Evolutionary conservation across 1,139 yeast genomes (phyloP).

Genomic region (Candida glucosophila): DNA sequence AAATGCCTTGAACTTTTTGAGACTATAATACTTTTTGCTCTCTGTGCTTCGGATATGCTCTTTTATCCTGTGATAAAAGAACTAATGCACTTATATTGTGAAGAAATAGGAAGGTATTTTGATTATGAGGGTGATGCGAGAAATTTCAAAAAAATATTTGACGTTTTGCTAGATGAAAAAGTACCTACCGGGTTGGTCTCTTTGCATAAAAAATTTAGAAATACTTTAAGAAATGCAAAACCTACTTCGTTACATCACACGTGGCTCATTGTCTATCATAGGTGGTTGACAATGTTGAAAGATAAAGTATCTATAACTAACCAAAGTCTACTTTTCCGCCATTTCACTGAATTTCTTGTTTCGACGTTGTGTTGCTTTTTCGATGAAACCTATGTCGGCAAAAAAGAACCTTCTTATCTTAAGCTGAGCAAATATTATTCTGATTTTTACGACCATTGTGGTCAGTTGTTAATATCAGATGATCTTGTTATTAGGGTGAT

Average conservation of each 20-base stretch:
- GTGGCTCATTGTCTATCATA: constrained; percentile 51
- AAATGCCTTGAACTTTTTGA: too few relatives aligned
- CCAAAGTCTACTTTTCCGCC: constrained; percentile 41
- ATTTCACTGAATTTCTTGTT: constrained; percentile 54
- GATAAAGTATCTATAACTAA: constrained; percentile 16
- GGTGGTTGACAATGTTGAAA: constrained; percentile 38
- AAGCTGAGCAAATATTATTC: constrained; percentile 24
- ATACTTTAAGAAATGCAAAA: constrained; percentile 43
- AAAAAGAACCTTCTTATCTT: constrained; percentile 18
- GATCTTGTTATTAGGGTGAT: constrained; percentile 44
- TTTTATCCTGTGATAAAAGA: constrained; percentile 44
- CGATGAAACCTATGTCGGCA: constrained; percentile 17
- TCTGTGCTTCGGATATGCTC: constrained; percentile 52
- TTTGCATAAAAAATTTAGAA: constrained; percentile 57
- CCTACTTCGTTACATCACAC: constrained; percentile 59
- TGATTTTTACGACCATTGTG: constrained; percentile 43
- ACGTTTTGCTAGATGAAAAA: constrained; percentile 45
- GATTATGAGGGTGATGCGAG: too few relatives aligned
- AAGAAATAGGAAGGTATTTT: constrained; percentile 21
- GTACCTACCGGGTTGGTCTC: constrained; percentile 70
- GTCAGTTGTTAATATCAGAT: constrained; percentile 37
- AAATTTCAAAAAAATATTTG: constrained; percentile 37
- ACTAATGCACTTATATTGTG: constrained; percentile 37
- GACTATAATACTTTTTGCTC: constrained; percentile 37
- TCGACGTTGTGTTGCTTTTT: constrained; percentile 51